Conservation (phyloP, 2,329 filamentous ascomycete genomes). For the Fusarium napiforme region DNA sequence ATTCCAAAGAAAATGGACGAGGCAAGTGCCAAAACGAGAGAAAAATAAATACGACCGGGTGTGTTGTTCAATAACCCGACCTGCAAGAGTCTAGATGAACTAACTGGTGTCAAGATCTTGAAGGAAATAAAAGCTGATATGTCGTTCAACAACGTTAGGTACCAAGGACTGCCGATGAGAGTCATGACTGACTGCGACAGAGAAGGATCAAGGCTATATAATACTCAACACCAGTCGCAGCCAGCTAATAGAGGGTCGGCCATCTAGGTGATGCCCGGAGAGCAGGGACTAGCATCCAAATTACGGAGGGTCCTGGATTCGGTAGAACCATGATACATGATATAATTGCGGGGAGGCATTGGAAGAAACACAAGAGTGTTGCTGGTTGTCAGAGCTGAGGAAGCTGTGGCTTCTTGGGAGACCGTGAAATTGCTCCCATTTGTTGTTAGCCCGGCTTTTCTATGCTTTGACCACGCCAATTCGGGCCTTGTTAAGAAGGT, state of each 20-base stretch:
- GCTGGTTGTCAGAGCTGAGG: conserved; percentile 30
- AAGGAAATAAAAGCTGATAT: conserved; percentile 20
- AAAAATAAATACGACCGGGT: conserved; percentile 23
- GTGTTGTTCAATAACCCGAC: conserved; percentile 23
- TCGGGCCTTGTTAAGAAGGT: conserved; percentile 37
- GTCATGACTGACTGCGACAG: conserved; percentile 37
- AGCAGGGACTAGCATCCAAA: conserved; percentile 48
- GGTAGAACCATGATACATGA: conserved; percentile 55
- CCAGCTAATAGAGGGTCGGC: conserved; percentile 26
- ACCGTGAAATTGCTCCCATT: conserved; percentile 29
- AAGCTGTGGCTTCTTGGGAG: conserved; percentile 39
- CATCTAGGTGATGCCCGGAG: conserved; percentile 42
- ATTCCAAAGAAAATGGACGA: not conserved
- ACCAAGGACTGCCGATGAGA: conserved; percentile 41
- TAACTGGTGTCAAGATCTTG: conserved; percentile 6
- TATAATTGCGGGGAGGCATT: conserved; percentile 56
- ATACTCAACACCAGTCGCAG: conserved; percentile 34
- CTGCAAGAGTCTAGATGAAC: conserved; percentile 35
- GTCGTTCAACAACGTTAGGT: conserved; percentile 42
- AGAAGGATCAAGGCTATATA: conserved; percentile 46
- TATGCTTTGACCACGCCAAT: conserved; percentile 43
- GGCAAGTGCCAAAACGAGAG: conserved; percentile 2
- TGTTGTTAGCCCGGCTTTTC: conserved; percentile 34
- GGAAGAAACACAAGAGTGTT: conserved; percentile 28
- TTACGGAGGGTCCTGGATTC: conserved; percentile 52